These are phyloP conservation scores for Lentinula novae-zelandiae DNA, from an alignment of 1,284 basidiomycete genomes.

Conservation along the genomic window DNA sequence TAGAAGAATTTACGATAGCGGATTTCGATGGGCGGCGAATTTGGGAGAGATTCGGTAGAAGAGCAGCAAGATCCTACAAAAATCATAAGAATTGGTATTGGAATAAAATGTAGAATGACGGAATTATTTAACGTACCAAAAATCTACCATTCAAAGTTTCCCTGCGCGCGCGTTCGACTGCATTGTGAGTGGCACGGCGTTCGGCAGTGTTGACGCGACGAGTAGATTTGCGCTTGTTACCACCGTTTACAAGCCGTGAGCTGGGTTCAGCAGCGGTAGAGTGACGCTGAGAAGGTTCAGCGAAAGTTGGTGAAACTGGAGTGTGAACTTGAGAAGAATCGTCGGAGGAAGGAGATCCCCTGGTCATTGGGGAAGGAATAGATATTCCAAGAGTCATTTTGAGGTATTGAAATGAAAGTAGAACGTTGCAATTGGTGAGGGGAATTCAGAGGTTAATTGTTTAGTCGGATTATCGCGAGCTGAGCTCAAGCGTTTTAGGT, in stretches of 20 bases:
- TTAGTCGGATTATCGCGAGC: conserved; percentile 45
- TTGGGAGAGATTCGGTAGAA: conserved; percentile 87
- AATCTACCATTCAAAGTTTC: conserved; percentile 91
- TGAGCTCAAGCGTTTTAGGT: conserved; percentile 59
- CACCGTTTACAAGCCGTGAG: conserved; percentile 12
- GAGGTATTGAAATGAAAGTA: neutral
- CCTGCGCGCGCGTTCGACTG: conserved; percentile 86
- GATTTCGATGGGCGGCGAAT: conserved; percentile 92
- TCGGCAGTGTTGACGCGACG: conserved; percentile 90
- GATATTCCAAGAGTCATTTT: conserved; percentile 43
- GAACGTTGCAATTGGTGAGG: neutral
- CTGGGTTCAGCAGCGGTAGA: neutral
- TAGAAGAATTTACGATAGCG: conserved; percentile 92
- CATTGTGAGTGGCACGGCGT: conserved; percentile 91
- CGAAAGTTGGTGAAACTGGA: conserved; percentile 5
- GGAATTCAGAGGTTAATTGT: conserved; percentile 16
- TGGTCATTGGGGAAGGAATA: conserved; percentile 19
- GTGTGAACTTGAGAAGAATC: conserved; percentile 11
- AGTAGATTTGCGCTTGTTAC: conserved; percentile 70
- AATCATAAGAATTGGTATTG: neutral
- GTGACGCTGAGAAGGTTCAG: neutral
- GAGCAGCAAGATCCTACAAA: conserved; percentile 75
- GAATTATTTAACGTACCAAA: conserved; percentile 49
- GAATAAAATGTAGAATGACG: conserved; percentile 4
- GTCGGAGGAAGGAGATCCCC: conserved; percentile 11